phyloP scores from a whole-genome alignment of 768 basidiomycete genomes.

The Tulasnella sp. region DNA sequence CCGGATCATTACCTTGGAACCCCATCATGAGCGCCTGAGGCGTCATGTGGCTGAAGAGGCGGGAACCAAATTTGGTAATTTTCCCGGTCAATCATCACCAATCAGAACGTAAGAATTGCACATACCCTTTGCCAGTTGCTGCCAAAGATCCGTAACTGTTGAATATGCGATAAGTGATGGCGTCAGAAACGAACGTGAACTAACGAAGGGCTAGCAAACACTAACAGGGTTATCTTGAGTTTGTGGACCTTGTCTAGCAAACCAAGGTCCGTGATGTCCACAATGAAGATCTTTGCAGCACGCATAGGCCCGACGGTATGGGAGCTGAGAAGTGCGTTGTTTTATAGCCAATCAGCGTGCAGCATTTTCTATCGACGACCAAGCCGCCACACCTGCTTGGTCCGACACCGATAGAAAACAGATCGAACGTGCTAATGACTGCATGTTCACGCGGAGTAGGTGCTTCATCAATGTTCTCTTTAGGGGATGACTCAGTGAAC shows the following conservation, averaged over 20 bases:
- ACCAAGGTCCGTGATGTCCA: conserved; percentile 52
- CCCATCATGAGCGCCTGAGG: conserved; percentile 27
- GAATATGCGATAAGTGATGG: not conserved
- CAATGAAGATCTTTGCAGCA: conserved; percentile 77
- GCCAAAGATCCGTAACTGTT: conserved; percentile 80
- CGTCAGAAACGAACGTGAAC: conserved; percentile 12
- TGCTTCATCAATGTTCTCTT: no score
- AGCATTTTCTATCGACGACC: not conserved
- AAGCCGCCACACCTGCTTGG: conserved; percentile 35
- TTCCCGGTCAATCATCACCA: conserved; percentile 4
- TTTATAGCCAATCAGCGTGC: not conserved
- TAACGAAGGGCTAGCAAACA: not conserved
- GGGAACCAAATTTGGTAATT: conserved; percentile 9
- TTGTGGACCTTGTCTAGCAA: conserved; percentile 62
- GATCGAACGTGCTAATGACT: conserved; percentile 84
- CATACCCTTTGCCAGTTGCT: conserved; percentile 58
- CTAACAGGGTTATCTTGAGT: conserved; percentile 75
- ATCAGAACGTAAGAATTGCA: not conserved
- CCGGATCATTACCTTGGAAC: conserved; percentile 48
- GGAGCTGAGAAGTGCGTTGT: conserved; percentile 27
- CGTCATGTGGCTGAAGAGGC: conserved; percentile 24
- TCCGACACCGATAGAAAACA: conserved; percentile 67
- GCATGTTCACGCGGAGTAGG: conserved; percentile 53
- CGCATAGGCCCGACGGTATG: conserved; percentile 82
- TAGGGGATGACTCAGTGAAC: no score